A percentile compares a stretch with the other conserved stretches of the same genome.
phyloP scores from a whole-genome alignment of 345 rosid species.

The Hibiscus mutabilis region DNA sequence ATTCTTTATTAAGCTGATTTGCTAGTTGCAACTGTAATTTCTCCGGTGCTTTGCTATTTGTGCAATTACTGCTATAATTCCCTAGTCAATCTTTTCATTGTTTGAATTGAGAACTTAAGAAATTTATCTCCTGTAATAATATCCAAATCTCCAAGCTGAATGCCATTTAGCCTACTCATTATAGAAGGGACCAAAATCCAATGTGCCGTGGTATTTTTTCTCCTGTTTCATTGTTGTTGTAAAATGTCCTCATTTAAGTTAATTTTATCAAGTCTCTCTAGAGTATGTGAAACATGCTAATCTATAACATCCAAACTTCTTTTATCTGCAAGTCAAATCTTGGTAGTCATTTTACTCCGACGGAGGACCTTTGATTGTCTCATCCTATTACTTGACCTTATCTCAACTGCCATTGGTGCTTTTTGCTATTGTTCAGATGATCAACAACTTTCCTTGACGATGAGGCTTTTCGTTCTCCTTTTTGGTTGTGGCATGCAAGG shows the following conservation, averaged over 20 bases:
- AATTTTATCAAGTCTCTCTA: background rate
- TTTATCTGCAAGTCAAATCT: background rate
- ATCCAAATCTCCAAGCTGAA: background rate
- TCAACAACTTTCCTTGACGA: background rate
- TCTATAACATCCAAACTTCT: background rate
- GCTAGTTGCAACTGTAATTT: background rate
- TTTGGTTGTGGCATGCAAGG: background rate
- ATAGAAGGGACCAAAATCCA: background rate
- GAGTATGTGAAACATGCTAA: conserved; percentile 1
- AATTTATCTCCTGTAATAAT: background rate
- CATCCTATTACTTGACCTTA: background rate
- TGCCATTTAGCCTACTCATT: background rate
- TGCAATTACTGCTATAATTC: background rate
- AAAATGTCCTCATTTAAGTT: background rate
- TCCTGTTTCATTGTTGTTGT: background rate
- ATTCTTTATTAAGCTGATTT: too few relatives aligned
- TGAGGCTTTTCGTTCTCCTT: background rate
- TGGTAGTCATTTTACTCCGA: background rate
- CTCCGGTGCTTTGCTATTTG: background rate
- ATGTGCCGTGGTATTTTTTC: background rate
- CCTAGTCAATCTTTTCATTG: background rate
- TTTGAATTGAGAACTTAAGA: background rate
- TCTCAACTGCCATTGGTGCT: background rate
- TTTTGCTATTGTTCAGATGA: background rate
- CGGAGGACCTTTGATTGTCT: background rate